These are phyloP conservation scores for Raddia guianensis DNA, from an alignment of 176 grass and related monocot genomes.

Conservation along the genomic window DNA sequence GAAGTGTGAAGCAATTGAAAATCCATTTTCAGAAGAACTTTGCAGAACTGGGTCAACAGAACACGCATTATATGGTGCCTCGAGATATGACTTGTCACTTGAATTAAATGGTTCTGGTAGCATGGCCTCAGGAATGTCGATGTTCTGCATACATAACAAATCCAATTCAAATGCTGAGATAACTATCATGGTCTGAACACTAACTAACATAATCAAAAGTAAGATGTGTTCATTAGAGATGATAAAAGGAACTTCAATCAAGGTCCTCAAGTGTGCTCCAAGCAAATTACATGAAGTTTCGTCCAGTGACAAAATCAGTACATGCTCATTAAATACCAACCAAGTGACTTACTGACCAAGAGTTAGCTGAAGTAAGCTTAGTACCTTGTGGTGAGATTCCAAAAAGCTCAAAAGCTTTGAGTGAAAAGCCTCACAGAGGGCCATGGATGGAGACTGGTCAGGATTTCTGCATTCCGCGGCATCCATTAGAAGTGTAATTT, in stretches of 20 bases:
- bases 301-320: not conserved
- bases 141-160: constrained; percentile 54
- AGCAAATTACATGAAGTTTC: constrained; percentile 16
- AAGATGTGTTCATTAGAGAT: constrained; percentile 11
- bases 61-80: constrained; percentile 34
- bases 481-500: constrained; percentile 75
- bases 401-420: constrained; percentile 72
- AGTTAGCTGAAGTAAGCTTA: constrained; percentile 32
- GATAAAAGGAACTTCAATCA: not conserved
- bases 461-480: constrained; percentile 44
- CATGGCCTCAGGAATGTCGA: constrained; percentile 70
- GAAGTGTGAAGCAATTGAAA: constrained; percentile 73
- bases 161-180: constrained; percentile 28
- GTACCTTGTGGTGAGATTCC: constrained; percentile 69
- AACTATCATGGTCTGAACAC: constrained; percentile 15
- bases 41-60: constrained; percentile 38
- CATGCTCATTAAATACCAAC: not conserved
- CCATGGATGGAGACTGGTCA: constrained; percentile 60
- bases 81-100: constrained; percentile 43
- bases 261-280: not conserved
- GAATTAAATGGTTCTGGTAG: constrained; percentile 90
- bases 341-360: not conserved
- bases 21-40: constrained; percentile 41
- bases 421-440: constrained; percentile 74
- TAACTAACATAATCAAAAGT: not conserved